These are phyloP conservation scores for Sordariomycetes sp. DNA, from an alignment of 2,329 filamentous ascomycete genomes.

Conservation along the genomic window DNA sequence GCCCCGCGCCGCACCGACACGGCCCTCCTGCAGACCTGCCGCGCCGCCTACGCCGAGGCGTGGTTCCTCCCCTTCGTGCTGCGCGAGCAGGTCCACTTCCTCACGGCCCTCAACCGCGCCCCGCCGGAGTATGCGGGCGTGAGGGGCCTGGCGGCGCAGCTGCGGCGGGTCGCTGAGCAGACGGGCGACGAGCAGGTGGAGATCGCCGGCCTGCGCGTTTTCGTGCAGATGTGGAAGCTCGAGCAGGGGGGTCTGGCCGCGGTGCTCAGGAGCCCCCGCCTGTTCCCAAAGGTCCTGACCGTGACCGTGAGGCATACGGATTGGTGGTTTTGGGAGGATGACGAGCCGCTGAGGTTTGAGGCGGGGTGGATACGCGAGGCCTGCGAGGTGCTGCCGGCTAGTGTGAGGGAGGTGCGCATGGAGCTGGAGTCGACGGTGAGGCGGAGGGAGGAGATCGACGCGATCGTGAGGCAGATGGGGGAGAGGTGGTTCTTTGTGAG, in stretches of 20 bases:
- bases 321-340: constrained; percentile 33
- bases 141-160: not conserved
- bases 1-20: constrained; percentile 23
- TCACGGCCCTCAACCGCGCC: constrained; percentile 17
- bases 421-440: constrained; percentile 36
- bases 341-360: constrained; percentile 22
- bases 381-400: constrained; percentile 14
- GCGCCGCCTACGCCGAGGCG: constrained; percentile 26
- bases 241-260: constrained; percentile 16
- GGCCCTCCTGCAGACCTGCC: constrained; percentile 29
- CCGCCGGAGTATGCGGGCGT: constrained; percentile 14
- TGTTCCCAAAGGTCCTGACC: not conserved
- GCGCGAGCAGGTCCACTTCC: constrained; percentile 26
- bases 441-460: constrained; percentile 31
- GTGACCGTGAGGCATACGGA: constrained; percentile 24
- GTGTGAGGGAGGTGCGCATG: constrained; percentile 26
- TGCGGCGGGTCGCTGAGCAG: constrained; percentile 8
- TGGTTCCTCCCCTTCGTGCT: constrained; percentile 30
- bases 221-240: constrained; percentile 29
- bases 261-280: constrained; percentile 16
- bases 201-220: constrained; percentile 23
- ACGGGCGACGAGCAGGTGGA: constrained; percentile 13
- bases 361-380: constrained; percentile 22
- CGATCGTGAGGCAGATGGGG: constrained; percentile 25
- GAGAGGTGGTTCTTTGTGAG: constrained; percentile 23